Evolutionary conservation across 352 stramenopile genomes (phyloP).

Genomic region (Paralagenidium karlingii): DNA sequence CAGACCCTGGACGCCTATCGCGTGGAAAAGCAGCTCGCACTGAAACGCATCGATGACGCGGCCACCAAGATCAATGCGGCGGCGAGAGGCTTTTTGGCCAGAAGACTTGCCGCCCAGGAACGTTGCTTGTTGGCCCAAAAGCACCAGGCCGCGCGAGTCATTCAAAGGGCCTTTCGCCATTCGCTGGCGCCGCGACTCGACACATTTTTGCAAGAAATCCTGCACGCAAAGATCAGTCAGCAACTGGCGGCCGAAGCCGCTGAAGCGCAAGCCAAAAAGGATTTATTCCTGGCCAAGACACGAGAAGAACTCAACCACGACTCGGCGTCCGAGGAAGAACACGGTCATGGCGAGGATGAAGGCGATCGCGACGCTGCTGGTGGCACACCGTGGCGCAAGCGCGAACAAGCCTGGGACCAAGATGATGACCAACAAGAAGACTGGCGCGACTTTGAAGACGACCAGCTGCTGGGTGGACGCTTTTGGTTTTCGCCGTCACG

Average conservation of each 20-base stretch:
- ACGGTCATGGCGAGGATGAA: too few relatives aligned
- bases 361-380: too few relatives aligned
- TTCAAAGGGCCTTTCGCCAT: slow-evolving; percentile 36
- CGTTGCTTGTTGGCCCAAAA: slow-evolving; percentile 21
- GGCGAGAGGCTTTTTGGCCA: slow-evolving; percentile 46
- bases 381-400: too few relatives aligned
- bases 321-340: slow-evolving; percentile 60
- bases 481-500: slow-evolving; percentile 77
- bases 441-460: slow-evolving; percentile 57
- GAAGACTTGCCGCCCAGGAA: slow-evolving; percentile 19
- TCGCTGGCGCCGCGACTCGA: slow-evolving; percentile 26
- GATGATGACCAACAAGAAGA: too few relatives aligned
- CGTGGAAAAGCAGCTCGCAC: slow-evolving; percentile 18
- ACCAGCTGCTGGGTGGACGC: slow-evolving; percentile 34
- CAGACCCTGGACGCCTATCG: slow-evolving; percentile 18
- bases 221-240: slow-evolving; percentile 32
- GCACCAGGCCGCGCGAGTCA: slow-evolving; percentile 22
- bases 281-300: slow-evolving; percentile 31
- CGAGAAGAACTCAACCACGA: slow-evolving; percentile 32
- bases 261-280: slow-evolving; percentile 22
- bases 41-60: slow-evolving; percentile 15
- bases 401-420: too few relatives aligned
- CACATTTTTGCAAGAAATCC: slow-evolving; percentile 27
- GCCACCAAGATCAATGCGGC: slow-evolving; percentile 52
- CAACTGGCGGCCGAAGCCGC: slow-evolving; percentile 34